Evolutionary conservation across 1,284 basidiomycete species (phyloP).

Genomic region (Fomitopsis palustris): DNA sequence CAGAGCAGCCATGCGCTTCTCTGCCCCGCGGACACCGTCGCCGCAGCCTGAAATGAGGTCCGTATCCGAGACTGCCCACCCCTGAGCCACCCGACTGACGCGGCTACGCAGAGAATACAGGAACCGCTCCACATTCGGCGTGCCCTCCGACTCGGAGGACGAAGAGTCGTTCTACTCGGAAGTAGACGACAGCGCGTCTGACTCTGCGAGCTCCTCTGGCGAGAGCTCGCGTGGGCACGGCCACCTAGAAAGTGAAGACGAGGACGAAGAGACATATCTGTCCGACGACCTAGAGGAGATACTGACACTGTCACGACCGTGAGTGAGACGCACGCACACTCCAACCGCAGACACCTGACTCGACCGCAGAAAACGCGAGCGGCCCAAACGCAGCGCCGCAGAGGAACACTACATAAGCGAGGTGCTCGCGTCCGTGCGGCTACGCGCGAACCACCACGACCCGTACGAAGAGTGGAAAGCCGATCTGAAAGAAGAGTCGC

Average conservation of each 20-base stretch:
- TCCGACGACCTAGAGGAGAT: constrained; percentile 34
- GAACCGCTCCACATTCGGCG: constrained; percentile 51
- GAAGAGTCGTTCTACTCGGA: constrained; percentile 29
- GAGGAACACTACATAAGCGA: constrained; percentile 60
- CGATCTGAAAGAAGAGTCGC: constrained; percentile 62
- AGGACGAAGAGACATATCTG: background rate
- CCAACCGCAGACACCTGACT: no score
- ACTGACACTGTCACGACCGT: constrained; percentile 32
- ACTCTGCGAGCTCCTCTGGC: constrained; percentile 30
- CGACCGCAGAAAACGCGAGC: constrained; percentile 17
- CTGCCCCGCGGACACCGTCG: constrained; percentile 43
- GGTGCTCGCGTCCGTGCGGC: constrained; percentile 64
- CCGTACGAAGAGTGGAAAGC: constrained; percentile 79
- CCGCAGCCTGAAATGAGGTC: constrained; percentile 57
- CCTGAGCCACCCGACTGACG: background rate
- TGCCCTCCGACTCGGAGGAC: constrained; percentile 48
- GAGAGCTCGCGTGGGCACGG: constrained; percentile 1
- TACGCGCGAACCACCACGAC: constrained; percentile 63
- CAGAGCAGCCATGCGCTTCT: background rate
- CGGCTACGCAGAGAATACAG: constrained; percentile 16
- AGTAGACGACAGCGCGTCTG: constrained; percentile 34
- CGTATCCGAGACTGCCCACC: constrained; percentile 4
- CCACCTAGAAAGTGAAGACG: background rate
- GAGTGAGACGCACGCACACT: constrained; percentile 21
- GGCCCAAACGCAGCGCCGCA: constrained; percentile 28